phyloP scores from a whole-genome alignment of 257 asterid genomes.

The Perilla frutescens region DNA sequence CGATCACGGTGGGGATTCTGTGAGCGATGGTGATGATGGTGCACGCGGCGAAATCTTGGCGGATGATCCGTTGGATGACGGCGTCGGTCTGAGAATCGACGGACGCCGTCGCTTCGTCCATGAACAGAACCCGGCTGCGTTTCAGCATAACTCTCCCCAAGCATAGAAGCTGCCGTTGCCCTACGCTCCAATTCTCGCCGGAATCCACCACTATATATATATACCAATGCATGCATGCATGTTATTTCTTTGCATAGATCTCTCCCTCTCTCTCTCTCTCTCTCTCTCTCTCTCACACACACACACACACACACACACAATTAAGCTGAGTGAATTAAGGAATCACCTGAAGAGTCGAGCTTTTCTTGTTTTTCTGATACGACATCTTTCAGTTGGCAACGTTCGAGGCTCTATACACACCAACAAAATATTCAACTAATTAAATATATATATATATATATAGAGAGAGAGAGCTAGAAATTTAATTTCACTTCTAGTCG shows the following conservation, averaged over 20 bases:
- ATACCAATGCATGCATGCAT: neutral
- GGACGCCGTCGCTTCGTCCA: conserved; percentile 94
- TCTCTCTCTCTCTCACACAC: too few relatives aligned
- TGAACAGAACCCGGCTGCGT: conserved; percentile 56
- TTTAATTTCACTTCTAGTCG: too few relatives aligned
- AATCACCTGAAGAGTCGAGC: conserved; percentile 60
- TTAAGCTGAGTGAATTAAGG: neutral
- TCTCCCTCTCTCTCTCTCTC: too few relatives aligned
- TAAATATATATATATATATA: too few relatives aligned
- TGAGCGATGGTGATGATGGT: conserved; percentile 80
- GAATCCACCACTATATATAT: conserved; percentile 49
- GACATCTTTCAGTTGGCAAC: conserved; percentile 79
- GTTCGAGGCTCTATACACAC: conserved; percentile 59
- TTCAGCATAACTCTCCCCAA: conserved; percentile 80
- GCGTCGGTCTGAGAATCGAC: conserved; percentile 82
- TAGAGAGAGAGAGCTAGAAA: too few relatives aligned
- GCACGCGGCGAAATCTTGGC: conserved; percentile 63
- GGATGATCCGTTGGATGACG: conserved; percentile 65
- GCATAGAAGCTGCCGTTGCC: conserved; percentile 80
- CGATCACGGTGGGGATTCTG: conserved; percentile 81
- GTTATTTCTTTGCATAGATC: neutral
- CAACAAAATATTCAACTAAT: neutral
- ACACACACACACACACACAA: too few relatives aligned
- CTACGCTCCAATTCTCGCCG: conserved; percentile 92
- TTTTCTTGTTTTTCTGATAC: conserved; percentile 66